Conservation (phyloP, 768 basidiomycete species). For the Daedaleopsis nitida region DNA sequence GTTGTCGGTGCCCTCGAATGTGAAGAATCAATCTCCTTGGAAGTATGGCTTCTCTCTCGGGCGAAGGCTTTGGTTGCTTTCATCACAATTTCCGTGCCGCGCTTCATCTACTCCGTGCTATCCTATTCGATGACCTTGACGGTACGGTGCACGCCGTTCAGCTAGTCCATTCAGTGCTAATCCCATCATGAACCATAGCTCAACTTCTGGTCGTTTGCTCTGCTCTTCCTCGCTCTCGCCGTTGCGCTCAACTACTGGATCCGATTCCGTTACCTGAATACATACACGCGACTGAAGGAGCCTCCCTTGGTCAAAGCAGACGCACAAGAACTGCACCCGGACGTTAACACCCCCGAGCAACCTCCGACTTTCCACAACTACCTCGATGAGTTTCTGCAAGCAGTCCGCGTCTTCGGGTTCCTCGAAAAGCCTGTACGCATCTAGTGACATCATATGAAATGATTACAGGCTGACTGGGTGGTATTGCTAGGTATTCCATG, state of each 20-base stretch:
- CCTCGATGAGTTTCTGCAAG: constrained; percentile 94
- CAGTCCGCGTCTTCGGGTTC: constrained; percentile 96
- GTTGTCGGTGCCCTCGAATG: neutral
- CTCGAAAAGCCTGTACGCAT: constrained; percentile 90
- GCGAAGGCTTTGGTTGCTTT: constrained; percentile 73
- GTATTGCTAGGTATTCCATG: constrained; percentile 81
- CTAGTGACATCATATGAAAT: neutral
- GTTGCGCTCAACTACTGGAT: constrained; percentile 83
- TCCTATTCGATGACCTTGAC: constrained; percentile 91
- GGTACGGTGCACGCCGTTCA: constrained; percentile 37
- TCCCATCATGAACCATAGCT: constrained; percentile 48
- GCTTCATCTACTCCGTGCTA: constrained; percentile 72
- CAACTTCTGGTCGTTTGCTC: constrained; percentile 88
- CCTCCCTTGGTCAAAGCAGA: constrained; percentile 81
- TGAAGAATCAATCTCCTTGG: constrained; percentile 4
- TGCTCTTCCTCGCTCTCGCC: constrained; percentile 68
- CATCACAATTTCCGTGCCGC: constrained; percentile 80
- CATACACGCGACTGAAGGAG: constrained; percentile 76
- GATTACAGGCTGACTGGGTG: neutral
- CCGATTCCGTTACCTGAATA: constrained; percentile 77
- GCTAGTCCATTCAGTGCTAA: too few species aligned
- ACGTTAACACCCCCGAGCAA: constrained; percentile 77
- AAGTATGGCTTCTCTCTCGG: constrained; percentile 86
- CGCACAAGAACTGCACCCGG: constrained; percentile 87
- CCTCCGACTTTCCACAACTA: constrained; percentile 91